A percentile compares a stretch with the other conserved stretches of the same genome.
These are phyloP conservation scores for Globisporangium perplexum DNA, from an alignment of 352 stramenopile species.

Conservation along the genomic window DNA sequence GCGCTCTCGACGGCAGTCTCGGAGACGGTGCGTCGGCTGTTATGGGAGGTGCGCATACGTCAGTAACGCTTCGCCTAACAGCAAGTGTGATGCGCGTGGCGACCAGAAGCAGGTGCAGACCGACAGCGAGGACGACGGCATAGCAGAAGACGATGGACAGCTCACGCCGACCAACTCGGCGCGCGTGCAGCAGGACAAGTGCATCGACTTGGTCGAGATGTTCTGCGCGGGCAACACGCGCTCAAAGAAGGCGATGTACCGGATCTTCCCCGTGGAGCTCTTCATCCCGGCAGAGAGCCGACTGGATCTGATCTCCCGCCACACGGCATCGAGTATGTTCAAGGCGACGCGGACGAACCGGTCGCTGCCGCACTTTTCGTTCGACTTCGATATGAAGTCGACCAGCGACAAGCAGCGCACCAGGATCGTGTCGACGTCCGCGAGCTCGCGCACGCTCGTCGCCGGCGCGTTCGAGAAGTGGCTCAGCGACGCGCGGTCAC, in stretches of 20 bases:
- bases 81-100: neutral
- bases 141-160: conserved; percentile 17
- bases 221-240: conserved; percentile 78
- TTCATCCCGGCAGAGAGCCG: conserved; percentile 63
- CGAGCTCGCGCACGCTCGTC: conserved; percentile 29
- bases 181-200: conserved; percentile 32
- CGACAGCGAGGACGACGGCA: conserved; percentile 8
- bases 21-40: conserved; percentile 14
- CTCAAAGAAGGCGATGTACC: conserved; percentile 72
- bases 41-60: neutral
- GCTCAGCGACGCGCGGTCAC: conserved; percentile 51
- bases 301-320: conserved; percentile 45
- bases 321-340: conserved; percentile 43
- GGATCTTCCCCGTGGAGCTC: conserved; percentile 75
- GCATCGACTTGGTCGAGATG: conserved; percentile 69
- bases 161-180: conserved; percentile 37
- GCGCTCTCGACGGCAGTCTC: conserved; percentile 46
- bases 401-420: conserved; percentile 39
- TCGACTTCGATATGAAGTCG: conserved; percentile 54
- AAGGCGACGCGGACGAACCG: conserved; percentile 36
- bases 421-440: conserved; percentile 24
- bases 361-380: conserved; percentile 58
- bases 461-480: conserved; percentile 52
- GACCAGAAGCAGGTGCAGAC: neutral
- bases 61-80: neutral